These are phyloP conservation scores for Irpex sp. DNA, from an alignment of 1,284 basidiomycete genomes.

Conservation along the genomic window DNA sequence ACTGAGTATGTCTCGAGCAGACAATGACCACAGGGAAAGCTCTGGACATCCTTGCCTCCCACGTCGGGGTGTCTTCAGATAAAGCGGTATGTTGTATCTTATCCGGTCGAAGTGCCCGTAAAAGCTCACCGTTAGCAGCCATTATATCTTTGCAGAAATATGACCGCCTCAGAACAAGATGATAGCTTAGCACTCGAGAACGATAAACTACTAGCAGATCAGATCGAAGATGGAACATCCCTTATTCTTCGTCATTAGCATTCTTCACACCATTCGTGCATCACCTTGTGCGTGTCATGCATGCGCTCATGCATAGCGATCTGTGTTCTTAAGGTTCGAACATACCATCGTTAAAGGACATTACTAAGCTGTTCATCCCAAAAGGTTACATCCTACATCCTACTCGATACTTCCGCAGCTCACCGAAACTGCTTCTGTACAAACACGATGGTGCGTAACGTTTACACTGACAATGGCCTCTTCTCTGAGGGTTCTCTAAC, in stretches of 20 bases:
- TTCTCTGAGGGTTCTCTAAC: background rate
- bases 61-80: constrained; percentile 23
- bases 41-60: constrained; percentile 32
- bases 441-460: background rate
- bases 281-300: no score
- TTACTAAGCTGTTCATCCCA: no score
- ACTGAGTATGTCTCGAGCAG: constrained; percentile 17
- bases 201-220: constrained; percentile 12
- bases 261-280: no score
- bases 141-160: constrained; percentile 15
- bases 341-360: no score
- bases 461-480: background rate
- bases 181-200: background rate
- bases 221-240: constrained; percentile 16
- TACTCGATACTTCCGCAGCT: no score
- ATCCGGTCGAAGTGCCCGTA: background rate
- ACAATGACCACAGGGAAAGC: constrained; percentile 33
- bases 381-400: no score
- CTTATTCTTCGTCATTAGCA: constrained; percentile 11
- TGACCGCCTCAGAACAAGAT: constrained; percentile 4
- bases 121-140: constrained; percentile 15
- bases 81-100: constrained; percentile 15
- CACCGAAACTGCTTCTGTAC: no score
- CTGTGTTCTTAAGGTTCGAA: no score
- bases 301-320: no score